Evolutionary conservation across 148 eudicot genomes (phyloP).

Genomic region (Beta vulgaris): DNA sequence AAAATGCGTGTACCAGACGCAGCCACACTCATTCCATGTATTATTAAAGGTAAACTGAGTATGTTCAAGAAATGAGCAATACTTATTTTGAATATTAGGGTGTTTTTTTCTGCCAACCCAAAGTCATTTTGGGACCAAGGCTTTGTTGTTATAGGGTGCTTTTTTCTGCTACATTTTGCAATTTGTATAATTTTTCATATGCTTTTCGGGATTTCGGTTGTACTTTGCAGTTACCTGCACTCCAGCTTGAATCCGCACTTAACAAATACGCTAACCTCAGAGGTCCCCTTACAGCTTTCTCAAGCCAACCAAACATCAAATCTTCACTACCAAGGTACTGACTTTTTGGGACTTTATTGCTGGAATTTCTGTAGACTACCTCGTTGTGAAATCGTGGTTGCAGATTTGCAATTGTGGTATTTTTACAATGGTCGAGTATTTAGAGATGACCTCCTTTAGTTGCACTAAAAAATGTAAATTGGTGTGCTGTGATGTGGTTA

Average conservation of each 20-base stretch:
- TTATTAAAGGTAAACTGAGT: constrained; percentile 58
- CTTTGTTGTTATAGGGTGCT: too few relatives aligned
- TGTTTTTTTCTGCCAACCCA: background rate
- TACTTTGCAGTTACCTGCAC: constrained; percentile 73
- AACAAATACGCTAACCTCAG: constrained; percentile 75
- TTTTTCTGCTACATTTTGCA: too few relatives aligned
- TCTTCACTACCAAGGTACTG: constrained; percentile 71
- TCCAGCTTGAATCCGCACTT: constrained; percentile 89
- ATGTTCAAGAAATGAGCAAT: background rate
- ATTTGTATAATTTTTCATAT: too few relatives aligned
- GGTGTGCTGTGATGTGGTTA: background rate
- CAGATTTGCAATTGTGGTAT: background rate
- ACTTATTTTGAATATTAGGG: background rate
- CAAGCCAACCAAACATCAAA: constrained; percentile 59
- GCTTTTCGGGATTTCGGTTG: too few relatives aligned
- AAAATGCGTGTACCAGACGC: constrained; percentile 93
- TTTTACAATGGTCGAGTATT: background rate
- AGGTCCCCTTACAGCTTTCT: constrained; percentile 67
- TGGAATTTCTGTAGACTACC: background rate
- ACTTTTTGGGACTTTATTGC: background rate
- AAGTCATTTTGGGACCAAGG: background rate
- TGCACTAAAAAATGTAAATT: background rate
- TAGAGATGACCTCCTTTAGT: background rate
- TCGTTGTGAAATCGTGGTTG: background rate
- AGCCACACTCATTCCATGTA: constrained; percentile 86